Evolutionary conservation across 768 basidiomycete genomes (phyloP).

Genomic region (Cytidiella melzeri): DNA sequence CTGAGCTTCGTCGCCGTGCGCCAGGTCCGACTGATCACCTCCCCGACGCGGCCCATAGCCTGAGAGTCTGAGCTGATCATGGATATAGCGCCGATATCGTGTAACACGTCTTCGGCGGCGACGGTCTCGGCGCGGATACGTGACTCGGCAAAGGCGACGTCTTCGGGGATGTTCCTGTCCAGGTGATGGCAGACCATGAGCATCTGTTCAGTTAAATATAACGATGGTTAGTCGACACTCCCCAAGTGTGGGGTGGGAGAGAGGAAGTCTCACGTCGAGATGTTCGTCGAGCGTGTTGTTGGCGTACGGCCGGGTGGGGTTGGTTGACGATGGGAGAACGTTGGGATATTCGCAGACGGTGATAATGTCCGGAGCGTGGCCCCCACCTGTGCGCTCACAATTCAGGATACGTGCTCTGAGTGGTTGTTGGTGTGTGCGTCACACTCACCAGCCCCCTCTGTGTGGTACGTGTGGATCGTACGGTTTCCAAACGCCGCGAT

Average conservation of each 20-base stretch:
- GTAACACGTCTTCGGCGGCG: slow-evolving; percentile 94
- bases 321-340: slow-evolving; percentile 94
- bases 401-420: no score
- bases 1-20: slow-evolving; percentile 95
- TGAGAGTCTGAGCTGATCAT: slow-evolving; percentile 97
- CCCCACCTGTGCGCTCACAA: slow-evolving; percentile 82
- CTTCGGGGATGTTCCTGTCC: slow-evolving; percentile 86
- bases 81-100: slow-evolving; percentile 89
- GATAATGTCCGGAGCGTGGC: slow-evolving; percentile 98
- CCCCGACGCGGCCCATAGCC: slow-evolving; percentile 97
- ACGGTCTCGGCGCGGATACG: slow-evolving; percentile 96
- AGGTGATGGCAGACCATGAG: slow-evolving; percentile 99
- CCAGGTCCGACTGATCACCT: slow-evolving; percentile 92
- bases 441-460: slow-evolving; percentile 83
- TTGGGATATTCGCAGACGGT: slow-evolving; percentile 88
- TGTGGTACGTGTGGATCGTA: slow-evolving; percentile 97
- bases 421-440: no score
- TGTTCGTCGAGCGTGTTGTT: slow-evolving; percentile 94
- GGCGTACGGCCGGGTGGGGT: slow-evolving; percentile 90
- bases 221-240: no score
- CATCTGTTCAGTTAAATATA: slow-evolving; percentile 81
- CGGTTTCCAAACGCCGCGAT: slow-evolving; percentile 84
- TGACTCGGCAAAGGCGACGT: slow-evolving; percentile 93
- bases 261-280: slow-evolving; percentile 81
- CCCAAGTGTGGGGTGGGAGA: no score